Conservation (phyloP, 768 basidiomycete genomes). For the Agrocybe praecox region DNA sequence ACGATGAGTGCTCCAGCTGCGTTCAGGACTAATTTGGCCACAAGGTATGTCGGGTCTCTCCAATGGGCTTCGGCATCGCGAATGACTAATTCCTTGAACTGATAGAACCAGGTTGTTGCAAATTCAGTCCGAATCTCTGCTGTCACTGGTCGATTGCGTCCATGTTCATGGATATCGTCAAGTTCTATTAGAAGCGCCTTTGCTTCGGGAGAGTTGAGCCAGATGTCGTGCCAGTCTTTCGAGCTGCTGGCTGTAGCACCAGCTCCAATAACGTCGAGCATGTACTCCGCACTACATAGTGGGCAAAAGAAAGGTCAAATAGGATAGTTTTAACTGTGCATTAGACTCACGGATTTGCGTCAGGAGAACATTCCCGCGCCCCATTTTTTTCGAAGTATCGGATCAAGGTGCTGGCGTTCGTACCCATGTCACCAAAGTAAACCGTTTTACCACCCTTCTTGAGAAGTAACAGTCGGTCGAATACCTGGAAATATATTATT, state of each 20-base stretch:
- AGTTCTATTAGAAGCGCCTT: conserved; percentile 38
- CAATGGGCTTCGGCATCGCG: conserved; percentile 52
- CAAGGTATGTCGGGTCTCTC: conserved; percentile 60
- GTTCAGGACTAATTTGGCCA: conserved; percentile 60
- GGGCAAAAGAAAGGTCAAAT: not conserved
- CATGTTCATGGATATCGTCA: conserved; percentile 49
- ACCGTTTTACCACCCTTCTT: conserved; percentile 78
- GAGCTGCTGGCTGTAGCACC: conserved; percentile 61
- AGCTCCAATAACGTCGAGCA: conserved; percentile 76
- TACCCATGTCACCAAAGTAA: conserved; percentile 74
- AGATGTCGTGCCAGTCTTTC: conserved; percentile 60
- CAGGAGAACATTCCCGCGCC: conserved; percentile 55
- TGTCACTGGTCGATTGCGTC: conserved; percentile 40
- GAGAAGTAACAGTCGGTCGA: conserved; percentile 78
- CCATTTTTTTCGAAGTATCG: conserved; percentile 78
- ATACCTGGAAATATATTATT: conserved; percentile 49
- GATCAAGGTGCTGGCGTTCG: conserved; percentile 62
- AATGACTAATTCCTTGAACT: conserved; percentile 42
- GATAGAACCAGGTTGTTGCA: conserved; percentile 55
- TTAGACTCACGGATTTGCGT: conserved; percentile 72
- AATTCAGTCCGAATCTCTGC: conserved; percentile 44
- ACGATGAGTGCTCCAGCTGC: conserved; percentile 58
- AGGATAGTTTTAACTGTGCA: not conserved
- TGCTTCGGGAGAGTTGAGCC: conserved; percentile 54
- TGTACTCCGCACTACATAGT: conserved; percentile 56